phyloP scores from a whole-genome alignment of 805 yeast species.

The Zygosaccharomyces bisporus region DNA sequence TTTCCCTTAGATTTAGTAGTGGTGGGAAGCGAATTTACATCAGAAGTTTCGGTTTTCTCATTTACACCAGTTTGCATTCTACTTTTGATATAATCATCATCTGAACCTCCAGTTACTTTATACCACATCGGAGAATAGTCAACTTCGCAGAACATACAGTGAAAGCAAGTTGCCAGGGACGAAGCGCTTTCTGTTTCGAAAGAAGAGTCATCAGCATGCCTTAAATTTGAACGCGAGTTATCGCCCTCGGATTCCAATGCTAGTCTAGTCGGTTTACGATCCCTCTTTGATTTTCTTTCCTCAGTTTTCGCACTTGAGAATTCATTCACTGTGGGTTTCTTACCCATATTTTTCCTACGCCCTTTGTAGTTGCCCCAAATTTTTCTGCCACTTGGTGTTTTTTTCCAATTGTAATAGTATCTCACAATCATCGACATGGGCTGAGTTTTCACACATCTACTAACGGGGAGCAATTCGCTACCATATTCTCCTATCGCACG shows the following conservation, averaged over 20 bases:
- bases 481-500: constrained; percentile 69
- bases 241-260: constrained; percentile 11
- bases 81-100: constrained; percentile 24
- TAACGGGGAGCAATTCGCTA: constrained; percentile 73
- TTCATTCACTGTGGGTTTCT: constrained; percentile 25
- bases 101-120: constrained; percentile 34
- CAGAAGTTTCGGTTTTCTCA: constrained; percentile 20
- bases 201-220: constrained; percentile 48
- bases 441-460: constrained; percentile 67
- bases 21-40: constrained; percentile 10
- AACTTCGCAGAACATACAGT: constrained; percentile 68
- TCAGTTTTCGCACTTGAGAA: neutral
- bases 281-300: constrained; percentile 10
- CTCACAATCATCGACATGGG: constrained; percentile 76
- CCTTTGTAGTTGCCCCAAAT: constrained; percentile 86
- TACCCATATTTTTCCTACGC: constrained; percentile 53
- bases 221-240: constrained; percentile 21
- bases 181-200: constrained; percentile 55
- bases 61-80: constrained; percentile 26
- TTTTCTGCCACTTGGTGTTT: constrained; percentile 64
- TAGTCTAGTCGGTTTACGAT: constrained; percentile 16
- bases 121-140: constrained; percentile 38
- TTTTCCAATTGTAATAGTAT: constrained; percentile 89
- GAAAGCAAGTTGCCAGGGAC: constrained; percentile 40
- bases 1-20: constrained; percentile 3